Conservation (phyloP, 441 rosid species). For the Brassica hybrid region DNA sequence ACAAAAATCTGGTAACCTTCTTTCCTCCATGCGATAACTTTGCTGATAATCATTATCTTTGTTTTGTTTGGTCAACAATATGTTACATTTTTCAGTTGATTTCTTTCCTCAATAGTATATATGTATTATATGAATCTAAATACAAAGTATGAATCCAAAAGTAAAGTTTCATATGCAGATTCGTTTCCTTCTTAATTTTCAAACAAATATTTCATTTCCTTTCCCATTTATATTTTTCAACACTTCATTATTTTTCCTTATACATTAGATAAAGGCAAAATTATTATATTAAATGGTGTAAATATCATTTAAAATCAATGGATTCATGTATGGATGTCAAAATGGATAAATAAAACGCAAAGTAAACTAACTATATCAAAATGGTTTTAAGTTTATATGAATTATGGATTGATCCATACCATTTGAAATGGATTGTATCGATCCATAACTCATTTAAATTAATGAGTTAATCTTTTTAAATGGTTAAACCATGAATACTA, state of each 20-base stretch:
- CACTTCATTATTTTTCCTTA: not conserved
- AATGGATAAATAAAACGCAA: not conserved
- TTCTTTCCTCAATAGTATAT: not conserved
- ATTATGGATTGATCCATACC: not conserved
- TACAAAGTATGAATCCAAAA: not conserved
- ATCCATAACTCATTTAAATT: too few relatives aligned
- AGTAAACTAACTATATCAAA: not conserved
- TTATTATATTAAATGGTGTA: too few relatives aligned
- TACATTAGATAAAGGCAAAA: not conserved
- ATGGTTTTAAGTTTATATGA: too few relatives aligned
- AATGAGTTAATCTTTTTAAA: too few relatives aligned
- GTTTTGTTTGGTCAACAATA: not conserved
- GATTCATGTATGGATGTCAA: not conserved
- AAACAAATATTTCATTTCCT: slow-evolving; percentile 1
- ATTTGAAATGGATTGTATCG: not conserved
- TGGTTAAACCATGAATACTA: not conserved
- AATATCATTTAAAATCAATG: not conserved
- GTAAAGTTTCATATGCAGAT: not conserved
- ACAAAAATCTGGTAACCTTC: not conserved
- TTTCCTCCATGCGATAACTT: not conserved
- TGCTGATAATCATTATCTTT: not conserved
- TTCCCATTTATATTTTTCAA: not conserved
- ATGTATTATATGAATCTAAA: slow-evolving; percentile 9
- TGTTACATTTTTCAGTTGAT: not conserved
- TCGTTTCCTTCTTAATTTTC: not conserved